Conservation (phyloP, 805 yeast genomes). For the Suhomyces pyralidae region DNA sequence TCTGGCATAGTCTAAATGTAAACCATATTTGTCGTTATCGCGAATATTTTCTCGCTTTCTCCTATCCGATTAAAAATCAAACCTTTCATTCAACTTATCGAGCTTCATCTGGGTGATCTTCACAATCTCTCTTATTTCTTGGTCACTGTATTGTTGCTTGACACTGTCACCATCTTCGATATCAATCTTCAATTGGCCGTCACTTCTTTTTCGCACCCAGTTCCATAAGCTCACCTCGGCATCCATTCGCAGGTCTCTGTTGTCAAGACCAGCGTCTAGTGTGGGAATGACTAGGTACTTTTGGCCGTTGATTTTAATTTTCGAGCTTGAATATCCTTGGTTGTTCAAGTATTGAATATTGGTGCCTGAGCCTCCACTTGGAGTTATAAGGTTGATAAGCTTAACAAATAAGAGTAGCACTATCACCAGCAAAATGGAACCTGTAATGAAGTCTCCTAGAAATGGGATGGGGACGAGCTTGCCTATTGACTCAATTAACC, state of each 20-base stretch:
- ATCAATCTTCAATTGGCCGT: slow-evolving; percentile 10
- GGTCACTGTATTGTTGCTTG: slow-evolving; percentile 25
- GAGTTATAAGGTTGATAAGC: slow-evolving; percentile 16
- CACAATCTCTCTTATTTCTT: slow-evolving; percentile 48
- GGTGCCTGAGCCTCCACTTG: not conserved
- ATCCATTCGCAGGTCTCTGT: slow-evolving; percentile 27
- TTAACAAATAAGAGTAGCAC: slow-evolving; percentile 12
- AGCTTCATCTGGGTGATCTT: slow-evolving; percentile 43
- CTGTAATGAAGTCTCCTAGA: slow-evolving; percentile 20
- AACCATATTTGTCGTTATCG: not conserved
- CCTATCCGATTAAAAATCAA: not conserved
- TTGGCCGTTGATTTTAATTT: slow-evolving; percentile 29
- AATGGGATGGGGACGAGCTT: slow-evolving; percentile 25
- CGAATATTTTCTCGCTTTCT: not conserved
- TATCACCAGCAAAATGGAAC: slow-evolving; percentile 15
- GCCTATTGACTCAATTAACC: slow-evolving; percentile 24
- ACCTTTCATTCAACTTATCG: slow-evolving; percentile 24
- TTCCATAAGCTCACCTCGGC: slow-evolving; percentile 68
- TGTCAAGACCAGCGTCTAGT: slow-evolving; percentile 29
- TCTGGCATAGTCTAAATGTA: not conserved
- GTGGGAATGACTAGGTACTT: slow-evolving; percentile 42
- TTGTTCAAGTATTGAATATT: not conserved
- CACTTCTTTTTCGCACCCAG: slow-evolving; percentile 54
- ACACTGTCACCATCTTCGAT: slow-evolving; percentile 9
- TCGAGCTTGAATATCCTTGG: slow-evolving; percentile 5